Conservation (phyloP, 2,329 filamentous ascomycete genomes). For the Monosporascus sp. region DNA sequence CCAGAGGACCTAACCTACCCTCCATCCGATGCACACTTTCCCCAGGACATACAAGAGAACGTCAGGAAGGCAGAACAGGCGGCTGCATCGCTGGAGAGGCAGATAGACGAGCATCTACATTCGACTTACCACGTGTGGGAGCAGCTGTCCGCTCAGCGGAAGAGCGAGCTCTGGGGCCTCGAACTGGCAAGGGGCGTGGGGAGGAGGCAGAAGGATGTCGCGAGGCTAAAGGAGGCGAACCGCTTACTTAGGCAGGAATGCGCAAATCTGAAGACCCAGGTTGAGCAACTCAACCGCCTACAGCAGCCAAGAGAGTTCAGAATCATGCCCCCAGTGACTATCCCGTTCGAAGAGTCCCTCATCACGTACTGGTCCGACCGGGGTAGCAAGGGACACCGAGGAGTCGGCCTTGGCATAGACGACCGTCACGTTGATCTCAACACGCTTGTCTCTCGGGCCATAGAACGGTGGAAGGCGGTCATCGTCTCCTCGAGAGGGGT, state of each 20-base stretch:
- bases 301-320: constrained; percentile 58
- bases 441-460: constrained; percentile 46
- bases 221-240: constrained; percentile 45
- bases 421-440: constrained; percentile 49
- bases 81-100: constrained; percentile 59
- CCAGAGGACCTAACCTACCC: constrained; percentile 49
- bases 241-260: constrained; percentile 51
- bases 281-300: constrained; percentile 53
- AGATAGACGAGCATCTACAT: constrained; percentile 70
- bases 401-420: constrained; percentile 42
- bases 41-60: constrained; percentile 40
- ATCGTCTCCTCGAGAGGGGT: constrained; percentile 45
- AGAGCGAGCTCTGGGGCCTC: constrained; percentile 55
- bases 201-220: constrained; percentile 49
- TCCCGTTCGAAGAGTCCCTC: constrained; percentile 46
- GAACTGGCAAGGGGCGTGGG: constrained; percentile 57
- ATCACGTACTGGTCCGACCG: constrained; percentile 43
- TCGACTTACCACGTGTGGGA: constrained; percentile 75
- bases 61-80: constrained; percentile 43
- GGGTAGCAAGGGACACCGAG: constrained; percentile 33
- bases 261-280: constrained; percentile 49
- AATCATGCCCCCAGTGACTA: constrained; percentile 44
- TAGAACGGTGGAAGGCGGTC: constrained; percentile 58
- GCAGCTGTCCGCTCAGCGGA: constrained; percentile 49
- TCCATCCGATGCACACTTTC: constrained; percentile 32